These are phyloP conservation scores for Helichrysum umbraculigerum DNA, from an alignment of 129 eudicot genomes.

Conservation along the genomic window DNA sequence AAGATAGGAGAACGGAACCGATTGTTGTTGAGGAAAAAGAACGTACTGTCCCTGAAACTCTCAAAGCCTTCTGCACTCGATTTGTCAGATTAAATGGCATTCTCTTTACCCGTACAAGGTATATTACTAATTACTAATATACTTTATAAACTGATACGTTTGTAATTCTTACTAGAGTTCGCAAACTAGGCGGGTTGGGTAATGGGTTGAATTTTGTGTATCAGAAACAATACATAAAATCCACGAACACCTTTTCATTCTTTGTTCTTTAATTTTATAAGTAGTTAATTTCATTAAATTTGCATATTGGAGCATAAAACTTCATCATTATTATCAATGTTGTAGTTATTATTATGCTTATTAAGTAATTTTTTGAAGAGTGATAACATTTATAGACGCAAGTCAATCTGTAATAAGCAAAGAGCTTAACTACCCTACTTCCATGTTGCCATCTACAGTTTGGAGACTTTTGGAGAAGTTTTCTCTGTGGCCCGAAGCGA, in stretches of 20 bases:
- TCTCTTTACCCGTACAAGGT: conserved; percentile 97
- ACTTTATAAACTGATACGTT: not conserved
- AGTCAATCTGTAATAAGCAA: not conserved
- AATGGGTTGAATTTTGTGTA: not conserved
- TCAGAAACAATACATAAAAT: not conserved
- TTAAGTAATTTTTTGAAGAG: not conserved
- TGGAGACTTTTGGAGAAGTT: conserved; percentile 88
- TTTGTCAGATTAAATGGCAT: conserved; percentile 88
- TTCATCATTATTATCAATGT: not conserved
- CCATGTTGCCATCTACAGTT: conserved; percentile 40
- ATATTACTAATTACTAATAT: not conserved
- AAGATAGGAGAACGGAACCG: conserved; percentile 54
- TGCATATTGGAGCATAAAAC: not conserved
- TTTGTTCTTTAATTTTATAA: not conserved
- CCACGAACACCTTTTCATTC: not conserved
- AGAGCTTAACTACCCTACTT: conserved; percentile 14
- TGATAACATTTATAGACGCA: not conserved
- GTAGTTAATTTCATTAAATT: not conserved
- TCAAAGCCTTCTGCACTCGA: conserved; percentile 62
- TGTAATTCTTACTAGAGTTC: not conserved
- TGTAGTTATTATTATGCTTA: not conserved
- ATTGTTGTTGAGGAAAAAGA: conserved; percentile 45
- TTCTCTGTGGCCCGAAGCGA: conserved; percentile 58
- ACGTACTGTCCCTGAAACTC: conserved; percentile 40
- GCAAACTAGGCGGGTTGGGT: conserved; percentile 3